A percentile compares a stretch with the other conserved stretches of the same genome.
Evolutionary conservation across 2,329 filamentous ascomycete species (phyloP).

Genomic region (Allantophomopsis lycopodina): DNA sequence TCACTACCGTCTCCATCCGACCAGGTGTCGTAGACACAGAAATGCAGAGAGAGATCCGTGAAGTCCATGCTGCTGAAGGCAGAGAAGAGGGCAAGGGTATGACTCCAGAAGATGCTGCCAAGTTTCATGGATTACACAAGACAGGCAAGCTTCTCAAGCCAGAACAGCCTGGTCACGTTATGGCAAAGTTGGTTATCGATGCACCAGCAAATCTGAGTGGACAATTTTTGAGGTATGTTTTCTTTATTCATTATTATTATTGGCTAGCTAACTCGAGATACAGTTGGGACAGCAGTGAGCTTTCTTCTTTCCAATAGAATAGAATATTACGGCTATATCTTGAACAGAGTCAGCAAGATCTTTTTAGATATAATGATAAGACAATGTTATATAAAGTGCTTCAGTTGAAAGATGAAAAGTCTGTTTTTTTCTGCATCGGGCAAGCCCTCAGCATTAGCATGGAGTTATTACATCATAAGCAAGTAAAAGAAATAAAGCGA

Average conservation of each 20-base stretch:
- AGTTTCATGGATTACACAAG: slow-evolving; percentile 58
- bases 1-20: slow-evolving; percentile 58
- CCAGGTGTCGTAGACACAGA: slow-evolving; percentile 79
- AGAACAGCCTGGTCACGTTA: slow-evolving; percentile 74
- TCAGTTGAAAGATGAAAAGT: slow-evolving; percentile 85
- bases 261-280: not conserved
- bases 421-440: slow-evolving; percentile 51
- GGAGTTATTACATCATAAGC: slow-evolving; percentile 60
- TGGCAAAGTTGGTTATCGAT: slow-evolving; percentile 61
- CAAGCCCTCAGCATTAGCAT: slow-evolving; percentile 61
- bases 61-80: slow-evolving; percentile 43
- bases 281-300: slow-evolving; percentile 38
- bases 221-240: slow-evolving; percentile 53
- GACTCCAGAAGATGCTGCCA: slow-evolving; percentile 39
- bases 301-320: slow-evolving; percentile 35
- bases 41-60: slow-evolving; percentile 77
- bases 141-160: slow-evolving; percentile 63
- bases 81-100: slow-evolving; percentile 20
- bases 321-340: slow-evolving; percentile 1
- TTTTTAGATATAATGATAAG: slow-evolving; percentile 4
- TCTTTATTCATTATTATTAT: not conserved
- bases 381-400: slow-evolving; percentile 15
- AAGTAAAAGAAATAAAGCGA: slow-evolving; percentile 11
- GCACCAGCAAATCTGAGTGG: slow-evolving; percentile 59
- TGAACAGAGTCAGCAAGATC: too few species aligned